phyloP scores from a whole-genome alignment of 306 rosid genomes.

The Castanopsis chinensis region DNA sequence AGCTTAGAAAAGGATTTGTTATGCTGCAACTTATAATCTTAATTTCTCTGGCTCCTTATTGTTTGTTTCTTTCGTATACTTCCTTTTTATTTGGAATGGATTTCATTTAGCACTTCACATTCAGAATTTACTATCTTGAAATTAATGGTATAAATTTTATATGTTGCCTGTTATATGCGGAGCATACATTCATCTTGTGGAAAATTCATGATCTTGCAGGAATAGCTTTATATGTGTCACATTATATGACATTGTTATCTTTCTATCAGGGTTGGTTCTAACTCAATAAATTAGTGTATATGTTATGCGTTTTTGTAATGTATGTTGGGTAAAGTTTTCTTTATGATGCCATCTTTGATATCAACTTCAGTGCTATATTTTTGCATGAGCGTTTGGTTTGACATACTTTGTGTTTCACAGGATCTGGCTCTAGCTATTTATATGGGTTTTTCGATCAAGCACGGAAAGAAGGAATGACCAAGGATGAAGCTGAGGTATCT shows the following conservation, averaged over 20 bases:
- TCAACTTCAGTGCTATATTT: neutral
- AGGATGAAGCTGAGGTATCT: conserved; percentile 96
- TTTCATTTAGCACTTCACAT: neutral
- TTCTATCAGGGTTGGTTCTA: no score
- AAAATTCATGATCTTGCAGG: no score
- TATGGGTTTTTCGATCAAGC: conserved; percentile 96
- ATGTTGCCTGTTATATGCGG: neutral
- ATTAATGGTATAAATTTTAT: no score
- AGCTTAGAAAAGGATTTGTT: neutral
- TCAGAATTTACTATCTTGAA: neutral
- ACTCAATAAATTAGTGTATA: no score
- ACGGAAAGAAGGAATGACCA: conserved; percentile 97
- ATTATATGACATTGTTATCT: no score
- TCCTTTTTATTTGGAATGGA: neutral
- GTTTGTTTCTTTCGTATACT: neutral
- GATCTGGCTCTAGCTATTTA: conserved; percentile 97
- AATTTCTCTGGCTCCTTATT: neutral
- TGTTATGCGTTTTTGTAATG: neutral
- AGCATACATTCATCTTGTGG: neutral
- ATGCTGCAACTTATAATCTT: neutral
- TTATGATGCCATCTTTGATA: neutral
- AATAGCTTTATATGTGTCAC: no score
- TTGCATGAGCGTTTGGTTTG: conserved; percentile 9
- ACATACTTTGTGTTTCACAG: conserved; percentile 38
- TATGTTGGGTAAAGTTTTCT: neutral